Percentiles rank a stretch among this genome's conserved stretches.
Conservation (phyloP, 139 green algal genomes). For the Tetradesmus obliquus region DNA sequence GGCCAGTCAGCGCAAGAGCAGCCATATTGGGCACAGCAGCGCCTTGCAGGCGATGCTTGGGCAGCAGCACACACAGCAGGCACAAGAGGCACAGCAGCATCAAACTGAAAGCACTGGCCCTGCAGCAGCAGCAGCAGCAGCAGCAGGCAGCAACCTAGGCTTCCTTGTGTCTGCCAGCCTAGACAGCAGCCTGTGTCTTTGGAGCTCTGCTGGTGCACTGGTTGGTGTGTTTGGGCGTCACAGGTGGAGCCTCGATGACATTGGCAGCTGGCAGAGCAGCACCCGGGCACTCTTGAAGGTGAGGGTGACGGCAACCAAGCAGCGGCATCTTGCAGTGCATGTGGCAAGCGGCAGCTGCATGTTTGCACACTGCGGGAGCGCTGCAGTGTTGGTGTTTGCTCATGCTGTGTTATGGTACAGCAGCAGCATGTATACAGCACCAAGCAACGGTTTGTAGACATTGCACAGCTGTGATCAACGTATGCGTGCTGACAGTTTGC, state of each 20-base stretch:
- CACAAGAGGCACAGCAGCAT: neutral
- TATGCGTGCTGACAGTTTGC: neutral
- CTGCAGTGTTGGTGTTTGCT: no score
- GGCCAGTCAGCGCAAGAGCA: neutral
- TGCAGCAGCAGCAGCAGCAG: neutral
- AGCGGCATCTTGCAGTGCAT: neutral
- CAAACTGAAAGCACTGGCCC: neutral
- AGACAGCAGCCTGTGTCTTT: slow-evolving; percentile 3
- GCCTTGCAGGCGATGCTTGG: neutral
- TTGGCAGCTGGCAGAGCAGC: slow-evolving; percentile 1
- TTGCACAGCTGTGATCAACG: neutral
- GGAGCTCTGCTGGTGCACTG: slow-evolving; percentile 2
- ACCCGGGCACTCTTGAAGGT: neutral
- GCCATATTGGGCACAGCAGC: neutral
- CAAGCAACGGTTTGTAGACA: neutral
- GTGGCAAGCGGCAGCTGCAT: no score
- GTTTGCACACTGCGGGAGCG: no score
- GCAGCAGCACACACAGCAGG: neutral
- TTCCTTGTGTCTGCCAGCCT: slow-evolving; percentile 25
- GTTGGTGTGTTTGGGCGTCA: slow-evolving; percentile 21
- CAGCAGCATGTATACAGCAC: neutral
- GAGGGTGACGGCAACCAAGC: neutral
- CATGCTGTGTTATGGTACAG: neutral
- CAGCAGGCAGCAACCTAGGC: neutral
- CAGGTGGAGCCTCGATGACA: slow-evolving; percentile 9